phyloP scores from a whole-genome alignment of 257 asterid genomes.

The Verbena officinalis region DNA sequence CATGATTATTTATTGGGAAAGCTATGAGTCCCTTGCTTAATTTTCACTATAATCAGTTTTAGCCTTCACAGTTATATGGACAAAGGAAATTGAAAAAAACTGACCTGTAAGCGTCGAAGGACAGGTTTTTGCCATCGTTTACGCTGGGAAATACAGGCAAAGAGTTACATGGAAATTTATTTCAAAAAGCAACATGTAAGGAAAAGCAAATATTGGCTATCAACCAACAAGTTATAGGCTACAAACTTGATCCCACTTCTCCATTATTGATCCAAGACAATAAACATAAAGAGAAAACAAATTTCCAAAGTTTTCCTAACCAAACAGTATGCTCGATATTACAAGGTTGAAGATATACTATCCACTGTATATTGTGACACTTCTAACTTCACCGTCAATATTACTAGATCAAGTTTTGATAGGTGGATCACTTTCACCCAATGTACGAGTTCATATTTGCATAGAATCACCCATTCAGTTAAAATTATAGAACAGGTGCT shows the following conservation, averaged over 20 bases:
- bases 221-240: slow-evolving; percentile 23
- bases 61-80: slow-evolving; percentile 2
- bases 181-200: slow-evolving; percentile 16
- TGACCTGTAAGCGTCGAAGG: slow-evolving; percentile 95
- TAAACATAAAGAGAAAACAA: not conserved
- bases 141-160: slow-evolving; percentile 56
- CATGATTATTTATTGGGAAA: slow-evolving; percentile 20
- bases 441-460: not conserved
- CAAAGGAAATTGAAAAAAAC: slow-evolving; percentile 21
- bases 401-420: not conserved
- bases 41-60: not conserved
- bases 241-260: slow-evolving; percentile 4
- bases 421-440: not conserved
- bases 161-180: slow-evolving; percentile 22
- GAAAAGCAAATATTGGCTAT: slow-evolving; percentile 18
- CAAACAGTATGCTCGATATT: not conserved
- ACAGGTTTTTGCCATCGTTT: slow-evolving; percentile 93
- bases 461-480: not conserved
- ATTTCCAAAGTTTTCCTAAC: not conserved
- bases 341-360: too few species aligned
- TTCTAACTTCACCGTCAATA: not conserved
- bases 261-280: not conserved
- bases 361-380: not conserved
- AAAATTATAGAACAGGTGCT: too few species aligned
- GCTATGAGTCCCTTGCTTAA: slow-evolving; percentile 11